phyloP scores from a whole-genome alignment of 164 flowering plant species.

The Taxillus chinensis region DNA sequence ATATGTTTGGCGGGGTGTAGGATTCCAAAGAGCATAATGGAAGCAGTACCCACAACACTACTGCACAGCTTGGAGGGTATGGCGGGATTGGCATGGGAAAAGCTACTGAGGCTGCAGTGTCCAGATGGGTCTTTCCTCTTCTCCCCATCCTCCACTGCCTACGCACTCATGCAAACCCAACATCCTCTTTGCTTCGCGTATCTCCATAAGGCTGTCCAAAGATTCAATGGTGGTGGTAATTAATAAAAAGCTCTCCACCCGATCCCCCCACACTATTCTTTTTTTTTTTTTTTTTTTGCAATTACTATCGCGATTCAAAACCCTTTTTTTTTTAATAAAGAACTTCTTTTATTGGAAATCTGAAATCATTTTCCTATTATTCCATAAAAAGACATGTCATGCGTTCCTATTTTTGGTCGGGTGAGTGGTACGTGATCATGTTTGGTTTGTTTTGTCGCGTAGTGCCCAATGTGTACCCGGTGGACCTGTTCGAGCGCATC shows the following conservation, averaged over 20 bases:
- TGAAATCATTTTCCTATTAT: no score
- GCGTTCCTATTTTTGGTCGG: no score
- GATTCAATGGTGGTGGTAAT: slow-evolving; percentile 89
- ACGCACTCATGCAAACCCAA: slow-evolving; percentile 71
- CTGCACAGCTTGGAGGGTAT: slow-evolving; percentile 94
- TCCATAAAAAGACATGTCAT: no score
- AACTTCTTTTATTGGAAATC: no score
- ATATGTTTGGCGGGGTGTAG: slow-evolving; percentile 20
- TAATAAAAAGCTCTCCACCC: not conserved
- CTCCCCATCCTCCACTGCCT: slow-evolving; percentile 94
- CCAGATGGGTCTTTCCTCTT: slow-evolving; percentile 83
- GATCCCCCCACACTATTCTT: no score
- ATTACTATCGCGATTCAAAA: no score
- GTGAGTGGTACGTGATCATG: no score
- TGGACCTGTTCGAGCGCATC: slow-evolving; percentile 58
- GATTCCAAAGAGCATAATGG: slow-evolving; percentile 83
- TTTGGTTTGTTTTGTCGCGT: not conserved
- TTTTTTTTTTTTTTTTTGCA: no score
- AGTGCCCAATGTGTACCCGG: slow-evolving; percentile 77
- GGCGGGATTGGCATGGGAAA: slow-evolving; percentile 73
- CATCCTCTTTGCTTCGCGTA: slow-evolving; percentile 58
- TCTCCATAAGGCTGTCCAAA: slow-evolving; percentile 39
- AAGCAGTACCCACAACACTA: slow-evolving; percentile 68
- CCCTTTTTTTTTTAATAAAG: no score
- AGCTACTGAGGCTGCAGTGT: slow-evolving; percentile 61